Conservation (phyloP, 108 stramenopile genomes). For the Nitzschia palea region DNA sequence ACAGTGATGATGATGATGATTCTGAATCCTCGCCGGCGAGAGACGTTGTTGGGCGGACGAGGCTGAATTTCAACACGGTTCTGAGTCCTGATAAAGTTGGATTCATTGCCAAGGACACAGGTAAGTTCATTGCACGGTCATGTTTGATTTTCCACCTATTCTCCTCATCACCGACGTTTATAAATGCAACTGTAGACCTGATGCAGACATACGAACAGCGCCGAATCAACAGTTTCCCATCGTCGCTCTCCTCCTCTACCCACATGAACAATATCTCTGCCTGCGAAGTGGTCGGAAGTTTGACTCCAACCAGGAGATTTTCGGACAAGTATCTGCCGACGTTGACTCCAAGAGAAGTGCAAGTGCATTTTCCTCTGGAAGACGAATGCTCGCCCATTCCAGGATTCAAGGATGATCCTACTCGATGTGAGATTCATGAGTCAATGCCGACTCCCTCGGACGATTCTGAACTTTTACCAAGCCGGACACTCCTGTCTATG, state of each 20-base stretch:
- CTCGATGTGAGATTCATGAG: neutral
- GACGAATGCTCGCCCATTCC: constrained; percentile 55
- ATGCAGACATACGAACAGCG: constrained; percentile 20
- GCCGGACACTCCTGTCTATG: neutral
- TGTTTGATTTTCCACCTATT: too few species aligned
- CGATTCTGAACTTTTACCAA: neutral
- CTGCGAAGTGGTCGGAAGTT: constrained; percentile 9
- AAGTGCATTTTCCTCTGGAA: constrained; percentile 45
- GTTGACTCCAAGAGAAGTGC: constrained; percentile 34
- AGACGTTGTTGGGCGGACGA: constrained; percentile 41
- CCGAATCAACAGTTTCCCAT: constrained; percentile 34
- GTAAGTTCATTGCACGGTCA: neutral
- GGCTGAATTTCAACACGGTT: constrained; percentile 62
- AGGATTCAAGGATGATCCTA: constrained; percentile 18
- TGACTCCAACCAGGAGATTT: constrained; percentile 1
- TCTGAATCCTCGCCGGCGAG: constrained; percentile 15
- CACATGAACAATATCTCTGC: constrained; percentile 12
- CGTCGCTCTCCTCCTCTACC: constrained; percentile 27
- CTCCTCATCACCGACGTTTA: neutral
- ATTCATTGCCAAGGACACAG: constrained; percentile 1
- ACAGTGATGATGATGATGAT: constrained; percentile 45
- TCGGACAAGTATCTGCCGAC: neutral
- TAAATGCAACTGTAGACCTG: constrained; percentile 14
- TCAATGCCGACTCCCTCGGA: neutral
- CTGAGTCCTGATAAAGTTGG: constrained; percentile 28